These are phyloP conservation scores for Petunia secreta DNA, from an alignment of 257 asterid species.

Conservation along the genomic window DNA sequence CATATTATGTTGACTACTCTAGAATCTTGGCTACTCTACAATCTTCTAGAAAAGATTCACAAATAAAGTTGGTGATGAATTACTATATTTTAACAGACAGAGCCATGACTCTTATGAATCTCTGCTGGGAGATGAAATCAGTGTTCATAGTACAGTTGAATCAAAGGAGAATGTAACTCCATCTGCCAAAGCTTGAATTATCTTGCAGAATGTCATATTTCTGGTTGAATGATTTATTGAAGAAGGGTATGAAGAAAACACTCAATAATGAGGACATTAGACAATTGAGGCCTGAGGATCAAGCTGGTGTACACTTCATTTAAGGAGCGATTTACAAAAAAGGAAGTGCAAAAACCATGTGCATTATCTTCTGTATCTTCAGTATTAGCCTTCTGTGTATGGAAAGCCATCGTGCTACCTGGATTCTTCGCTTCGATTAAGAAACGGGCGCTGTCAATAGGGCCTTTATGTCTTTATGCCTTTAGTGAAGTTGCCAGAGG, in stretches of 20 bases:
- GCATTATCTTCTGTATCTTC: conserved; percentile 23
- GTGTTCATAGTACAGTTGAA: not conserved
- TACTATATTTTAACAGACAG: no score
- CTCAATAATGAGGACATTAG: conserved; percentile 39
- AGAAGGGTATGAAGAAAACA: conserved; percentile 37
- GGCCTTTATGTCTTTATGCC: conserved; percentile 44
- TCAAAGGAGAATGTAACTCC: conserved; percentile 23
- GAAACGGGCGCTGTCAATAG: conserved; percentile 34
- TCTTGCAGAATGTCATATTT: conserved; percentile 31
- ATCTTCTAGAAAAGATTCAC: no score
- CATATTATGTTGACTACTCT: no score
- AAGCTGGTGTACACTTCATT: conserved; percentile 36
- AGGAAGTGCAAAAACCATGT: not conserved
- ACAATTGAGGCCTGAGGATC: conserved; percentile 34
- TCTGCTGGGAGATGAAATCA: conserved; percentile 27
- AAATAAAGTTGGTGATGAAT: no score
- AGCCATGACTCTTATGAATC: not conserved
- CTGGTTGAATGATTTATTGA: conserved; percentile 43
- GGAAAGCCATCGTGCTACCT: conserved; percentile 36
- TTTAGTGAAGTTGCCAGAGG: conserved; percentile 43
- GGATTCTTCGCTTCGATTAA: conserved; percentile 40
- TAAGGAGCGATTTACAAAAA: conserved; percentile 28
- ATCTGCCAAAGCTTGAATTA: conserved; percentile 38
- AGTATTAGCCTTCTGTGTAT: conserved; percentile 32
- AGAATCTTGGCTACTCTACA: no score